Evolutionary conservation across 352 stramenopile genomes (phyloP), one percentile per base, ranked within the genome.

Genomic region (Phytophthora pinifolia): DNA sequence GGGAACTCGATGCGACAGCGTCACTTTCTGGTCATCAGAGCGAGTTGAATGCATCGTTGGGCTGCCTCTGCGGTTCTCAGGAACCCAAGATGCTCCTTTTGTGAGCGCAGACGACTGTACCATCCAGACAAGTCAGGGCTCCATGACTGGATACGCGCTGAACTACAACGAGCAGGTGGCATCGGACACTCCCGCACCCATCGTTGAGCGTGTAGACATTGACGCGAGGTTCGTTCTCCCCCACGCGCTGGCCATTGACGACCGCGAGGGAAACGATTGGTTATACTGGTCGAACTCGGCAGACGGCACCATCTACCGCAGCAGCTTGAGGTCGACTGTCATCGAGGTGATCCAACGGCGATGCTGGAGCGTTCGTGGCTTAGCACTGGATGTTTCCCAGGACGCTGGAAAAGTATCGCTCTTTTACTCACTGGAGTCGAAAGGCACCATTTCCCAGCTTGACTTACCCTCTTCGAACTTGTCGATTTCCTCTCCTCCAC

Each of bases 231-330:
- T 51, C n/a, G 45, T 88, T 9, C 50, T 70, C 8, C 79, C 81
- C 2, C 76, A 83, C 6, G 73, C 81, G 4, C 49, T 89, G 15
- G 65, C 57, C 6, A 59, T 89, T 14, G 69, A 82, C 15, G 59
- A 73, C 59, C 43, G 65, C 17, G 41, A 46, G 17, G 30, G 17
- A 6, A 22, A 70, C 18, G 47, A 75, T 34, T 83, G 72, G 62
- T 50, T 92, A 4, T 89, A 85, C 54, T 92, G 81, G 81, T 83
- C 79, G 27, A 92, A 89, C 37, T 82, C 79, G 6, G 61, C 53
- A 1, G 81, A 92, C 31, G 79, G 81, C 0, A 63, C 38, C 1
- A 82, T 92, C 32, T 92, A 92, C 49, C 62, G 74, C 1, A 88
- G 65, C n/a, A 77, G 63, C 33, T 54, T 88, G n/a, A 12, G 12